phyloP scores from a whole-genome alignment of 2,329 filamentous ascomycete species.

The Fusarium napiforme region DNA sequence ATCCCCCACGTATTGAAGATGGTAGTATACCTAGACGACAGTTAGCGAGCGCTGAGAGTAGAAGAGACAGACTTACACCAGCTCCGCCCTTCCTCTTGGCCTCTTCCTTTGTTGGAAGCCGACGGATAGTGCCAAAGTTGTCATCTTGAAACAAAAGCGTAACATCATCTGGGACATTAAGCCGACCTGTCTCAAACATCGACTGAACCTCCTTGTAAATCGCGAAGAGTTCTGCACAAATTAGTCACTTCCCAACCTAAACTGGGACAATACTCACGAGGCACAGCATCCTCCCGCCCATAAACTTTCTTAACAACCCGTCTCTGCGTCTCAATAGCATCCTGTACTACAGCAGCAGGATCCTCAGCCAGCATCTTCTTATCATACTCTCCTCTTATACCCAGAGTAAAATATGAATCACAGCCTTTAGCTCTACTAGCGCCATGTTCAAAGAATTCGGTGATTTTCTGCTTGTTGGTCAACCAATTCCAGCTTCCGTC shows the following conservation, averaged over 20 bases:
- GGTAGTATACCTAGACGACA: slow-evolving; percentile 57
- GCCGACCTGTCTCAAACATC: slow-evolving; percentile 67
- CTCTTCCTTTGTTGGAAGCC: slow-evolving; percentile 66
- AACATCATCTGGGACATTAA: slow-evolving; percentile 69
- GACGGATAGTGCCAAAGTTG: slow-evolving; percentile 69
- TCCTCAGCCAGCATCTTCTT: slow-evolving; percentile 16
- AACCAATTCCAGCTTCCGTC: slow-evolving; percentile 35
- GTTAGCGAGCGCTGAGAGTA: accelerated
- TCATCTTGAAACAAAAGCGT: slow-evolving; percentile 72
- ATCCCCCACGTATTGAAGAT: slow-evolving; percentile 71
- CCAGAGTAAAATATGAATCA: slow-evolving; percentile 33
- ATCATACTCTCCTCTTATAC: slow-evolving; percentile 32
- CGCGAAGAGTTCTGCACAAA: slow-evolving; percentile 64
- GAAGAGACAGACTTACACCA: too few relatives aligned
- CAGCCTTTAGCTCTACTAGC: slow-evolving; percentile 1
- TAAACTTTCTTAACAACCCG: slow-evolving; percentile 64
- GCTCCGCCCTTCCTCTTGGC: slow-evolving; percentile 63
- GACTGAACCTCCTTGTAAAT: slow-evolving; percentile 74
- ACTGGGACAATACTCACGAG: slow-evolving; percentile 44
- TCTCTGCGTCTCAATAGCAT: slow-evolving; percentile 57
- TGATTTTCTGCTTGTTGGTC: slow-evolving; percentile 25
- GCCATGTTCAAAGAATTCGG: slow-evolving; percentile 22
- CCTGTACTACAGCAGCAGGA: slow-evolving; percentile 19
- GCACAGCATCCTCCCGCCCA: slow-evolving; percentile 54
- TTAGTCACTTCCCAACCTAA: accelerated